Conservation (phyloP, 2,329 filamentous ascomycete genomes). For the Colletotrichum spaethianum region DNA sequence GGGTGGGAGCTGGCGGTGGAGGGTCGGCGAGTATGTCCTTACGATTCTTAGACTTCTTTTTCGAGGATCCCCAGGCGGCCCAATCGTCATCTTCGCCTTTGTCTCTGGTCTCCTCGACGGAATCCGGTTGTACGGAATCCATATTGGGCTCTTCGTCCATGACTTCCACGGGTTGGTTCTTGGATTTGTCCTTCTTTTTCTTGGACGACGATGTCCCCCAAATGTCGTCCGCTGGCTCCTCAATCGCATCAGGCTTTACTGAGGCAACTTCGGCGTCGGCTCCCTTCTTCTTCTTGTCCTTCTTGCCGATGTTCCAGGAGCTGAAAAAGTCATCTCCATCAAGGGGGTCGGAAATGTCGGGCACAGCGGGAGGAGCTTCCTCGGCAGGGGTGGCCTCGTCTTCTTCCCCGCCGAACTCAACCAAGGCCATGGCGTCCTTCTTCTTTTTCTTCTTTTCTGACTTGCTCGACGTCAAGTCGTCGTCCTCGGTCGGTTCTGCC, state of each 20-base stretch:
- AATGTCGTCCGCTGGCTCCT: constrained; percentile 59
- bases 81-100: constrained; percentile 60
- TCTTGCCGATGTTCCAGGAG: constrained; percentile 70
- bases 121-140: constrained; percentile 62
- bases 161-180: constrained; percentile 65
- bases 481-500: constrained; percentile 26
- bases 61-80: constrained; percentile 58
- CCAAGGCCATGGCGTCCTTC: constrained; percentile 51
- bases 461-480: constrained; percentile 48
- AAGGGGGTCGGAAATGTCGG: constrained; percentile 50
- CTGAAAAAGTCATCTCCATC: constrained; percentile 68
- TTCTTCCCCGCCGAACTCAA: constrained; percentile 49
- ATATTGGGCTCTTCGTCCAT: constrained; percentile 59
- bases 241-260: constrained; percentile 56
- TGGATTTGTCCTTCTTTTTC: constrained; percentile 68
- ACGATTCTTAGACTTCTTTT: constrained; percentile 59
- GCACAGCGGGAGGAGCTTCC: constrained; percentile 47
- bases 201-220: constrained; percentile 54
- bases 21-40: constrained; percentile 57
- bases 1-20: constrained; percentile 64
- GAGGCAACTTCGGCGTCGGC: constrained; percentile 25
- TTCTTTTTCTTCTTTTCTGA: constrained; percentile 65
- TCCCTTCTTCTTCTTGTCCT: constrained; percentile 55
- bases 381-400: constrained; percentile 46
- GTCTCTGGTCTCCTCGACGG: constrained; percentile 60